Conservation (phyloP, 176 grass and related monocot species). For the Ampelocalamus luodianensis region DNA sequence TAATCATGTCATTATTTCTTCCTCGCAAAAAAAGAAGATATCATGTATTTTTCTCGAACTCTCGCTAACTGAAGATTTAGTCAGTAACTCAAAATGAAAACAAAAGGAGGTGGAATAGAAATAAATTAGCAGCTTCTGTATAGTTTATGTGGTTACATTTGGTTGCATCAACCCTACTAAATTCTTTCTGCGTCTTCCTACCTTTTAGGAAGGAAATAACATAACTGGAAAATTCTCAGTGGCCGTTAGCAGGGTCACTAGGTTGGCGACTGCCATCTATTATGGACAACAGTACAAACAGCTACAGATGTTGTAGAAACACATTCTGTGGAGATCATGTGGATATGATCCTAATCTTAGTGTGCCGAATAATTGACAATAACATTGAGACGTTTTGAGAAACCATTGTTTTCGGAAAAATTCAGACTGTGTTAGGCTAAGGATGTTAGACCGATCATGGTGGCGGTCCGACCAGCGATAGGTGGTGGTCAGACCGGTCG, state of each 20-base stretch:
- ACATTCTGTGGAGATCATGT: not conserved
- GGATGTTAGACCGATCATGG: too few species aligned
- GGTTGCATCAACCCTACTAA: not conserved
- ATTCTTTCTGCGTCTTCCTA: not conserved
- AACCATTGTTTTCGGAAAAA: too few species aligned
- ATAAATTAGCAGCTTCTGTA: not conserved
- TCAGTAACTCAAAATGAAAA: not conserved
- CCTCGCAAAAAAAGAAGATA: too few species aligned
- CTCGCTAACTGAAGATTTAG: not conserved
- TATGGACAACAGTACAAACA: constrained; percentile 9
- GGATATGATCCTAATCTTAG: too few species aligned
- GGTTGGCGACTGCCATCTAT: not conserved
- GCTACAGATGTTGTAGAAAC: not conserved
- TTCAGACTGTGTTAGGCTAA: too few species aligned
- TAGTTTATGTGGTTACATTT: not conserved
- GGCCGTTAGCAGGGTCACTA: not conserved
- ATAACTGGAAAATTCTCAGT: not conserved
- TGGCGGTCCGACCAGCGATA: too few species aligned
- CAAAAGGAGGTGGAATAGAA: too few species aligned
- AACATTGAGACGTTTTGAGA: too few species aligned
- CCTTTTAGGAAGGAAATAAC: not conserved
- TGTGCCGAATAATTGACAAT: too few species aligned
- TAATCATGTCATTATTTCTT: not conserved
- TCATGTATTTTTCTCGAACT: not conserved
- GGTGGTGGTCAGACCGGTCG: too few species aligned